A percentile compares a stretch with the other conserved stretches of the same genome.
These are phyloP conservation scores for Starmerella geochares DNA, from an alignment of 805 yeast genomes.

Conservation along the genomic window DNA sequence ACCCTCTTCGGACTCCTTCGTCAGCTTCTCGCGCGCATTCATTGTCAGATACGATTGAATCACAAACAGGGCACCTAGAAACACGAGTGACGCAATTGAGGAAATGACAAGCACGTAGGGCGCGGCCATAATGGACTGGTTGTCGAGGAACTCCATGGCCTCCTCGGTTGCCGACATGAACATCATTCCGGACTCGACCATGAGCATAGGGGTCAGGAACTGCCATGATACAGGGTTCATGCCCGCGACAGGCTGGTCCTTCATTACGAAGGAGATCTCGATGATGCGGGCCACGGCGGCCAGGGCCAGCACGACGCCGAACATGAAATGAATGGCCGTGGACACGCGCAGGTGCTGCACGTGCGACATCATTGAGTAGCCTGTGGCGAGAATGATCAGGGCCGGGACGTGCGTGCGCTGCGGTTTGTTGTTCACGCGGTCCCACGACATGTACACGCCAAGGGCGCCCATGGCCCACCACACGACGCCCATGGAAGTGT, in stretches of 20 bases:
- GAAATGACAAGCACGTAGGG: slow-evolving; percentile 64
- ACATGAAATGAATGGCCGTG: slow-evolving; percentile 78
- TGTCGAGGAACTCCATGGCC: slow-evolving; percentile 59
- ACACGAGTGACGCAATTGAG: slow-evolving; percentile 64
- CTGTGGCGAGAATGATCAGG: slow-evolving; percentile 71
- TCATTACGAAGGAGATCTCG: slow-evolving; percentile 68
- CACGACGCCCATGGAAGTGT: slow-evolving; percentile 89
- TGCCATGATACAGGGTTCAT: slow-evolving; percentile 61
- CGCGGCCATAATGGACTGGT: slow-evolving; percentile 73
- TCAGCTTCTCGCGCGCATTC: slow-evolving; percentile 11
- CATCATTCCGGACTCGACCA: slow-evolving; percentile 65
- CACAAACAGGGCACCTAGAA: slow-evolving; percentile 54
- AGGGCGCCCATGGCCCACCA: slow-evolving; percentile 94
- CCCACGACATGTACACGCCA: slow-evolving; percentile 67
- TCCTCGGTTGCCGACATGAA: slow-evolving; percentile 94
- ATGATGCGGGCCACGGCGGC: slow-evolving; percentile 69
- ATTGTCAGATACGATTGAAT: slow-evolving; percentile 48
- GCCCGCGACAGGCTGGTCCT: slow-evolving; percentile 39
- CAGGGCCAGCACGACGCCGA: slow-evolving; percentile 67
- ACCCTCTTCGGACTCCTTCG: slow-evolving; percentile 22
- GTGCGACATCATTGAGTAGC: slow-evolving; percentile 91
- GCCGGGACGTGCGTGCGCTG: slow-evolving; percentile 71
- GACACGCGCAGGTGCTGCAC: slow-evolving; percentile 64
- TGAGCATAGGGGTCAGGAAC: slow-evolving; percentile 71
- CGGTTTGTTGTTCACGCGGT: slow-evolving; percentile 37